Evolutionary conservation across 2,329 filamentous ascomycete genomes (phyloP).

Genomic region (Bisporella sp.): DNA sequence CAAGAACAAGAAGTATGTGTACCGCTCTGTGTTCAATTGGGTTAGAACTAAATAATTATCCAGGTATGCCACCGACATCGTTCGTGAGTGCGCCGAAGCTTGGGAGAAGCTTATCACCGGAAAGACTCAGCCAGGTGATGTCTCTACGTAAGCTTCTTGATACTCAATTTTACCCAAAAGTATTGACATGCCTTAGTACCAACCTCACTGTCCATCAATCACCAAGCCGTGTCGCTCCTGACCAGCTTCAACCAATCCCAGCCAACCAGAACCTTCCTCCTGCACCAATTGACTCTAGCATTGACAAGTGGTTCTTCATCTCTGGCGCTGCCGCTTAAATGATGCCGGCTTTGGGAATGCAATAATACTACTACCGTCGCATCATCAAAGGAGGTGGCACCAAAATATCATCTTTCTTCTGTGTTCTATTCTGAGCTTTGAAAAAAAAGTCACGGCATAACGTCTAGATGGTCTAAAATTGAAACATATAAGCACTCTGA

Average conservation of each 20-base stretch:
- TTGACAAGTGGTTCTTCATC: conserved; percentile 99
- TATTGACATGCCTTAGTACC: conserved; percentile 49
- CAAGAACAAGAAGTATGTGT: conserved; percentile 91
- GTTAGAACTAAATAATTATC: conserved; percentile 8
- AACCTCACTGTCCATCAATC: conserved; percentile 75
- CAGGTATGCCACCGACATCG: conserved; percentile 88
- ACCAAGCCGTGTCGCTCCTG: conserved; percentile 59
- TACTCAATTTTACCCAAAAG: background rate
- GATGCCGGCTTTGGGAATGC: no score
- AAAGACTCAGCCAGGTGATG: conserved; percentile 70
- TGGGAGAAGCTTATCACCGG: conserved; percentile 95
- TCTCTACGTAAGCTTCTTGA: conserved; percentile 65
- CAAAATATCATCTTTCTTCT: no score
- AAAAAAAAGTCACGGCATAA: no score
- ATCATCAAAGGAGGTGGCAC: no score
- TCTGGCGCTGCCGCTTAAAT: conserved; percentile 81
- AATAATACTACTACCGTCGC: no score
- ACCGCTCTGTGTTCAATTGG: background rate
- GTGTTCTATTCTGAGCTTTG: no score
- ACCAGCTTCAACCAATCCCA: conserved; percentile 71
- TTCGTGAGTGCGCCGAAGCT: conserved; percentile 92
- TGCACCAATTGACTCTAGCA: conserved; percentile 88
- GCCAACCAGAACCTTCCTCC: conserved; percentile 71
- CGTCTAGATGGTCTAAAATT: no score
- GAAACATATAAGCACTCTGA: no score